Base-by-base conservation (phyloP, 2,329 filamentous ascomycete species). In the Hymenoscyphus fructigenus region DNA sequence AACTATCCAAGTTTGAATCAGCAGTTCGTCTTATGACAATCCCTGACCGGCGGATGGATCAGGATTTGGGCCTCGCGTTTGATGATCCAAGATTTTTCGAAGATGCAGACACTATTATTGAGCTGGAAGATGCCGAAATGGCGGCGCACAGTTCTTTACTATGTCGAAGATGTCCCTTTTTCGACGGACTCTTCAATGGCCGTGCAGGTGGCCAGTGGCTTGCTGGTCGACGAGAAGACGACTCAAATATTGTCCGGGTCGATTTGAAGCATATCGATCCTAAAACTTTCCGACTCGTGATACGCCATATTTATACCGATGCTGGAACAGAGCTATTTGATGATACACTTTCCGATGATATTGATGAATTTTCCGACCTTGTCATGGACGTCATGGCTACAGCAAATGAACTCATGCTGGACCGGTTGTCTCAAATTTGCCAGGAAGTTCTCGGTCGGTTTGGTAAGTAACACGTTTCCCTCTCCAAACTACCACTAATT, bases 381-480 rank as follows among this genome's bases (percentile, higher is more conserved):
- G 84, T 97, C 9, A 85, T 98, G 79, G 93, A 97, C 71, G 91
- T 98, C 56, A 89, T 98, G 84, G 88, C 88, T 63, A 89, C 92
- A 61, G 92, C 93, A 14, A 95, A 99, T 74, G 94, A 99, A 77
- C 80, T 99, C 64, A 97, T 99, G 93, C 84, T 99, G 57, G 93
- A 97, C 75, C 85, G 93, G 6, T 80, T 99, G 5, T 92, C 92
- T 5, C 91, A 97, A 75, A 88, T 96, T 32, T 98, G 95, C 76
- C 95, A 99, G 75, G 88, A 86, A 65, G 79, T 93, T 26, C 85
- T 98, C 65, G 93, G 93, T 41, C 86, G 86, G 59, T 96, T 95
- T 77, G 87, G 85, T 87, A 76, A 73, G 81, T 78, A 20, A 28
- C 15, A 34, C 29, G 60, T 26, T 44, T 53, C 65, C 23, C 60